Evolutionary conservation across 2,329 filamentous ascomycete genomes (phyloP).

Genomic region (Chaetomiaceae sp.): DNA sequence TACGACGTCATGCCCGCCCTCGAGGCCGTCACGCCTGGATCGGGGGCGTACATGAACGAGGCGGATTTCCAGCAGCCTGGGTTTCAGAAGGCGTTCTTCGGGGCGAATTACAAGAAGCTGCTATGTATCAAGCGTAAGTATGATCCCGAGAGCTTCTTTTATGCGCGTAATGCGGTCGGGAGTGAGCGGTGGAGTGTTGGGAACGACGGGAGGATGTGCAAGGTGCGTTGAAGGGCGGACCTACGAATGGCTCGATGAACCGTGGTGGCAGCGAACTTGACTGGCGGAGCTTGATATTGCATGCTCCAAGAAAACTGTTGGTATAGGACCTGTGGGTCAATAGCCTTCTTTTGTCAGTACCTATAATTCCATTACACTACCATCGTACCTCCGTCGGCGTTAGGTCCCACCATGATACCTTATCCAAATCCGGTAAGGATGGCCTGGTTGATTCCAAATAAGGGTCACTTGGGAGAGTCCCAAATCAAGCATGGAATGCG

Average conservation of each 20-base stretch:
- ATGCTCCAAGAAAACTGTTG: no score
- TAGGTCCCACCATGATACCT: no score
- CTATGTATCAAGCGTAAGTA: slow-evolving; percentile 46
- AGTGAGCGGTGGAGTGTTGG: slow-evolving; percentile 44
- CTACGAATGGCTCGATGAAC: not conserved
- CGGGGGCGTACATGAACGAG: slow-evolving; percentile 49
- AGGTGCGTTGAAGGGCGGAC: not conserved
- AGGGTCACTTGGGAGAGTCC: no score
- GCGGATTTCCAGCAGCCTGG: slow-evolving; percentile 42
- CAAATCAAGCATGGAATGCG: no score
- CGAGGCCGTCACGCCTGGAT: slow-evolving; percentile 38
- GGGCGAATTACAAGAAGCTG: slow-evolving; percentile 41
- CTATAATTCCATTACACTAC: not conserved
- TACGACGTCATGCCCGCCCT: slow-evolving; percentile 32
- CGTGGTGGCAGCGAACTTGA: not conserved
- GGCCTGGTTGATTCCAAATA: no score
- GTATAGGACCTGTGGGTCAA: no score
- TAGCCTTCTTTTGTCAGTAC: not conserved
- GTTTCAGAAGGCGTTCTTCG: slow-evolving; percentile 44
- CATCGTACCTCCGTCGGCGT: not conserved
- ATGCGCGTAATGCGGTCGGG: slow-evolving; percentile 46
- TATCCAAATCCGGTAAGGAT: no score
- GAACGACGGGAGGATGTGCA: slow-evolving; percentile 23
- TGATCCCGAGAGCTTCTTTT: slow-evolving; percentile 44
- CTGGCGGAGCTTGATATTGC: no score